A percentile compares a stretch with the other conserved stretches of the same genome.
Conservation (phyloP, 805 yeast species). For the Kregervanrija fluxuum region DNA sequence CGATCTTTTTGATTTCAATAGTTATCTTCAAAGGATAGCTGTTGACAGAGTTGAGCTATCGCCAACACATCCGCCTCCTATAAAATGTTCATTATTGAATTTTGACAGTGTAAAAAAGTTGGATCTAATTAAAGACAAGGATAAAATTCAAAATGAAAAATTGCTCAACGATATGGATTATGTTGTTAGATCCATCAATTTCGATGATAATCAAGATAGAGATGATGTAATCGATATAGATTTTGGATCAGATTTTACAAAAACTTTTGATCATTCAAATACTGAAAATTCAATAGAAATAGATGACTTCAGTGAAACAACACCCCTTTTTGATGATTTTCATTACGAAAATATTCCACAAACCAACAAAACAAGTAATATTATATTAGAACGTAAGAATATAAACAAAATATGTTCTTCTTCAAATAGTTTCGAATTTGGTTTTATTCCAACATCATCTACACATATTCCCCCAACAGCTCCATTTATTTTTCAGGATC, state of each 20-base stretch:
- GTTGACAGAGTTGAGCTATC: conserved; percentile 7
- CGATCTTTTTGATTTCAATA: conserved; percentile 21
- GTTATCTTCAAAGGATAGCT: conserved; percentile 20
- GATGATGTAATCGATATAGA: conserved; percentile 13
- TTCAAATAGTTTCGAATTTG: too few relatives aligned
- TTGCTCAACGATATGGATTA: conserved; percentile 10
- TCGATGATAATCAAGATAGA: conserved; percentile 10
- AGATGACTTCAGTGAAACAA: too few relatives aligned
- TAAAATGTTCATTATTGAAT: not conserved
- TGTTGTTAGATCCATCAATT: conserved; percentile 11
- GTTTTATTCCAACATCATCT: too few relatives aligned
- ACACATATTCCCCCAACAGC: not conserved
- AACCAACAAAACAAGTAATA: too few relatives aligned
- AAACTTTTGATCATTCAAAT: not conserved
- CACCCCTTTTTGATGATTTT: too few relatives aligned
- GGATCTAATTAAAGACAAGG: conserved; percentile 3
- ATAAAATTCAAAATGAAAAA: conserved; percentile 11
- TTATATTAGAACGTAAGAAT: too few relatives aligned
- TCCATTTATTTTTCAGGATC: not conserved
- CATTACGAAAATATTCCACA: too few relatives aligned
- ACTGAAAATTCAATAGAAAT: too few relatives aligned
- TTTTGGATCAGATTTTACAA: conserved; percentile 17
- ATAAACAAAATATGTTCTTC: too few relatives aligned
- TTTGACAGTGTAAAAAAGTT: not conserved
- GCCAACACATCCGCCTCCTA: conserved; percentile 1